Conservation (phyloP, 2,329 filamentous ascomycete species). For the Aspergillus piperis region DNA sequence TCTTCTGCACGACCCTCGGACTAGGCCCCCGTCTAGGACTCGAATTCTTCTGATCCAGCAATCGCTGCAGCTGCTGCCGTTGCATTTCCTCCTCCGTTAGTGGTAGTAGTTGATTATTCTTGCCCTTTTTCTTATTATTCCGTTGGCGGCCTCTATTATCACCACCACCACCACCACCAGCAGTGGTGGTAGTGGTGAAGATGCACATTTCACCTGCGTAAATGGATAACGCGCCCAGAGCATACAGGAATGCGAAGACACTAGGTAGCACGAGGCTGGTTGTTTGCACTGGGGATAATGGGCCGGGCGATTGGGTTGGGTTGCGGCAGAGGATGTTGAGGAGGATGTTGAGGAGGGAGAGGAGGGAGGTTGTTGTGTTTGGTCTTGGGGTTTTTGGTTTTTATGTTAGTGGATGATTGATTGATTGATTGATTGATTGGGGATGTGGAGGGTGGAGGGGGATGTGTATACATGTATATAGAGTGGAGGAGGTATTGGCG, state of each 20-base stretch:
- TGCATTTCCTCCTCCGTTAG: slow-evolving; percentile 44
- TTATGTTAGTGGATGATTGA: neutral
- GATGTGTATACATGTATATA: slow-evolving; percentile 33
- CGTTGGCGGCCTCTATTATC: no score
- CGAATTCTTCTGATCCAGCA: slow-evolving; percentile 33
- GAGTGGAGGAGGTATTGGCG: slow-evolving; percentile 31
- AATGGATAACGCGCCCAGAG: slow-evolving; percentile 28
- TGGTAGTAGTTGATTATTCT: slow-evolving; percentile 22
- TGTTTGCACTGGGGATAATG: slow-evolving; percentile 20
- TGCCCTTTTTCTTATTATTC: neutral
- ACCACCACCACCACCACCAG: neutral
- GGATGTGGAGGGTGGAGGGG: neutral
- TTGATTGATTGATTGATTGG: no score
- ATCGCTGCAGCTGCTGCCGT: slow-evolving; percentile 40
- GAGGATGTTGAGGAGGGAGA: slow-evolving; percentile 37
- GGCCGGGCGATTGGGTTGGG: slow-evolving; percentile 27
- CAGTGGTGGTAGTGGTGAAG: neutral
- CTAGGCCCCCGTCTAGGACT: slow-evolving; percentile 19
- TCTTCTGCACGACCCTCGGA: slow-evolving; percentile 25
- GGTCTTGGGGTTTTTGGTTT: slow-evolving; percentile 19
- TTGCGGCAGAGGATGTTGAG: slow-evolving; percentile 35
- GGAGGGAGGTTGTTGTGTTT: slow-evolving; percentile 30
- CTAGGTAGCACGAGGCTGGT: slow-evolving; percentile 31
- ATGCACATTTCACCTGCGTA: slow-evolving; percentile 21
- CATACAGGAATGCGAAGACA: slow-evolving; percentile 32